Evolutionary conservation across 129 eudicot species (phyloP).

Genomic region (Kitagawia praeruptora): DNA sequence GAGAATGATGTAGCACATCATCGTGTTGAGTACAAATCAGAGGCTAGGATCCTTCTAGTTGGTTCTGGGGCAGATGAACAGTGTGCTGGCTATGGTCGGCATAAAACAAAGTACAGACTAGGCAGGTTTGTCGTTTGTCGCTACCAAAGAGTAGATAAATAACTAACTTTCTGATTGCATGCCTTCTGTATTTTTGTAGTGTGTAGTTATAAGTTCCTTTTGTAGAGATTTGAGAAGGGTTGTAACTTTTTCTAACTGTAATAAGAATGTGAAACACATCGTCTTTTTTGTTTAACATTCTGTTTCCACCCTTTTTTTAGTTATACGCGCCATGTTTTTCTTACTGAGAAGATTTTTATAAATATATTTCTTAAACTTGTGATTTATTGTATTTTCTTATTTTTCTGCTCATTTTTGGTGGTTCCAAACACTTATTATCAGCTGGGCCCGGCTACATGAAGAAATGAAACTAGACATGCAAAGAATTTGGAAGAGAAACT

Average conservation of each 20-base stretch:
- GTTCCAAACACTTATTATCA: constrained; percentile 24
- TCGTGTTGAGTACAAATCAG: constrained; percentile 51
- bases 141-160: background rate
- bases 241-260: background rate
- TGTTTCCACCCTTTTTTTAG: too few relatives aligned
- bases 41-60: constrained; percentile 77
- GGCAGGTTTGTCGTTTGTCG: constrained; percentile 38
- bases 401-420: constrained; percentile 13
- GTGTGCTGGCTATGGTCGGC: constrained; percentile 98
- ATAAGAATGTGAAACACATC: background rate
- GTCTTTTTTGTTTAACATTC: background rate
- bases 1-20: constrained; percentile 15
- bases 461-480: constrained; percentile 98
- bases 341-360: background rate
- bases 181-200: background rate
- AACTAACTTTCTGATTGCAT: background rate
- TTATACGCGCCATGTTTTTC: background rate
- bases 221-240: background rate
- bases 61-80: constrained; percentile 99
- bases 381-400: background rate
- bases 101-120: constrained; percentile 70
- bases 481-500: constrained; percentile 97
- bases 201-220: background rate
- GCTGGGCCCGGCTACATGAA: constrained; percentile 81
- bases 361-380: background rate